Evolutionary conservation across 768 basidiomycete genomes (phyloP), one percentile per base, ranked within the genome.

Genomic region (Chiua virens): DNA sequence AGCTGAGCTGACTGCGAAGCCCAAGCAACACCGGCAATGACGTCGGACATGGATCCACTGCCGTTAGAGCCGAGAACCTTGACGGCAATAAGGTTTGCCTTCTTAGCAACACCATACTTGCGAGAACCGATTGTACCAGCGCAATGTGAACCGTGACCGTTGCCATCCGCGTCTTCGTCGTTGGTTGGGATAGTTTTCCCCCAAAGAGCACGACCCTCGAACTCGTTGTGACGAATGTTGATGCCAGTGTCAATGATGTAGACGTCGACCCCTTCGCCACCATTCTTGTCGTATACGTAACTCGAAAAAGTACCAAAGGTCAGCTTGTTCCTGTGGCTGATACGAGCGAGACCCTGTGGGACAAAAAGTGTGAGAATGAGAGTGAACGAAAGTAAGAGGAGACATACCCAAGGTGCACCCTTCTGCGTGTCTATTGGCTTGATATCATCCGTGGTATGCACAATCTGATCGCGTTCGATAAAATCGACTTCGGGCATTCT

Each of bases 41-140:
- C 97, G 64, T 98, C 95, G 38, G 87, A 85, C 95, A 98, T 97
- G 49, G 87, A 80, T 8, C 97, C 97, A 57, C 87, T 91, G 32
- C 97, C 97, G 60, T 95, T 91, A 42, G 87, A 84, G n/a, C 94
- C 93, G 42, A 98, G 81, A 18, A 92, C 91, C 77, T 95, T 96
- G 70, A 96, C 92, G 30, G 93, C 93, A 57, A 88, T 78, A 58
- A 96, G 79, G 54, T 91, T 79, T 49, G 94, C 96, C 54, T 79
- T 79, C 85, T 99, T 98, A 45, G 97, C 94, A 40, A 99, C 93
- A 72, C 97, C 97, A 63, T 92, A 98, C 71, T 86, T 89, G 63
- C 75, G 73, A 5, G 91, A 93, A n/a, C 86, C 97, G 58, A 98
- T 95, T 27, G 95, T 99, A 47, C 95, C 95, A 41, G 95, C 94